Base-by-base conservation (phyloP, 208 protist species). In the Crithidia sp. region DNA sequence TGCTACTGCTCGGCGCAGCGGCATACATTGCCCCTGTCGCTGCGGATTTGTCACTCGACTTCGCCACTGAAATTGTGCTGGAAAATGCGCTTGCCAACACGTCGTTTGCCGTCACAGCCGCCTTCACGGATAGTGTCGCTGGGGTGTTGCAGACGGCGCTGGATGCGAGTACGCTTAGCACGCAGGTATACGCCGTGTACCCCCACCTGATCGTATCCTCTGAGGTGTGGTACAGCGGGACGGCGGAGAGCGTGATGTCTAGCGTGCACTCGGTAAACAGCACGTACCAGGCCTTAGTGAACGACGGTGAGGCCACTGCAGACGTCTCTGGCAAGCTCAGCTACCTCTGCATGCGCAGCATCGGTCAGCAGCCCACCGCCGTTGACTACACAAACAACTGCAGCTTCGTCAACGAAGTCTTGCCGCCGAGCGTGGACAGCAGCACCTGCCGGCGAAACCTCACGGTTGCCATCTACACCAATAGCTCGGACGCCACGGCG, bases 191-290 rank as follows among this genome's bases (percentile, higher is more conserved):
- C 50, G 64, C n/a, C 6, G 52, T 56, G 0, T 45, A 58, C 37
- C 73, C 83, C 10, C 62, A 92, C 74, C 58, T 88, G 17, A 62
- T 84, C 19, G 63, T 92, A 44, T 59, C 84, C 49, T 67, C 76
- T 0, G 67, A 65, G 12, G 37, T 49, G n/a, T 92, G 85, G 83
- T 67, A 76, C 36, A 82, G 47, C n/a, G 85, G 85, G 43, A 61
- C 3, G 9, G 39, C 19, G 4, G 37, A 43, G 0, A 49, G 50
- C 7, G 84, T 86, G 8, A 55, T 62, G 19, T 64, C 43, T 0
- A 54, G 40, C 16, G 54, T 87, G 39, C 2, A 44, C 10, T 43
- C 36, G 1, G 57, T 89, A 7, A 81, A 83, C 56, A 12, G 6
- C 13, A 81, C 79, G 16, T 92, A 84, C 64, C 36, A 64, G 45